A percentile compares a stretch with the other conserved stretches of the same genome.
phyloP scores from a whole-genome alignment of 108 stramenopile genomes.

The Parmales sp. region DNA sequence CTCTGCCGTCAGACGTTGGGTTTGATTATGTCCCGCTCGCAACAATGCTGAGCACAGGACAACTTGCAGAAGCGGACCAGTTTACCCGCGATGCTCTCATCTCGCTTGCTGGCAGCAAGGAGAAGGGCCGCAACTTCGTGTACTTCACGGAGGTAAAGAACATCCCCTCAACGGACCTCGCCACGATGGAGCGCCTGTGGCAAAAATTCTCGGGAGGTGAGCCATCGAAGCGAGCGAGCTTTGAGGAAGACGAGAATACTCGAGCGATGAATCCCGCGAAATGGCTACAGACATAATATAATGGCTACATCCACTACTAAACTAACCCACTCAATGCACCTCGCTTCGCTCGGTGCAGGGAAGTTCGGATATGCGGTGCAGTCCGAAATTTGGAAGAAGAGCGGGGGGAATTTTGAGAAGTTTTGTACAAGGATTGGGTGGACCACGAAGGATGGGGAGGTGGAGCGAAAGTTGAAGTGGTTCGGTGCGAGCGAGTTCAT shows the following conservation, averaged over 20 bases:
- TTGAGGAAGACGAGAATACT: no score
- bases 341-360: no score
- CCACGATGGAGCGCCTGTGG: conserved; percentile 92
- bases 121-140: conserved; percentile 79
- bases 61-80: conserved; percentile 76
- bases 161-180: conserved; percentile 77
- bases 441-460: conserved; percentile 85
- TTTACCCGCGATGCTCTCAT: conserved; percentile 92
- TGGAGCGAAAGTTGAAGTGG: conserved; percentile 91
- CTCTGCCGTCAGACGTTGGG: conserved; percentile 67
- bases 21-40: conserved; percentile 86
- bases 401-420: conserved; percentile 82
- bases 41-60: conserved; percentile 76
- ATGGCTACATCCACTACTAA: no score
- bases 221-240: no score
- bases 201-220: conserved; percentile 65
- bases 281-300: no score
- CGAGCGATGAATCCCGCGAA: no score
- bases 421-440: conserved; percentile 91
- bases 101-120: conserved; percentile 71
- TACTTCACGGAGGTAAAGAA: conserved; percentile 93
- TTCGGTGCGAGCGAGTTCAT: conserved; percentile 92
- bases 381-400: conserved; percentile 71
- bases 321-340: no score
- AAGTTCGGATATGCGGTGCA: conserved; percentile 95